A percentile compares a stretch with the other conserved stretches of the same genome.
phyloP scores from a whole-genome alignment of 2,329 filamentous ascomycete genomes.

The Hypoxylon sp. region DNA sequence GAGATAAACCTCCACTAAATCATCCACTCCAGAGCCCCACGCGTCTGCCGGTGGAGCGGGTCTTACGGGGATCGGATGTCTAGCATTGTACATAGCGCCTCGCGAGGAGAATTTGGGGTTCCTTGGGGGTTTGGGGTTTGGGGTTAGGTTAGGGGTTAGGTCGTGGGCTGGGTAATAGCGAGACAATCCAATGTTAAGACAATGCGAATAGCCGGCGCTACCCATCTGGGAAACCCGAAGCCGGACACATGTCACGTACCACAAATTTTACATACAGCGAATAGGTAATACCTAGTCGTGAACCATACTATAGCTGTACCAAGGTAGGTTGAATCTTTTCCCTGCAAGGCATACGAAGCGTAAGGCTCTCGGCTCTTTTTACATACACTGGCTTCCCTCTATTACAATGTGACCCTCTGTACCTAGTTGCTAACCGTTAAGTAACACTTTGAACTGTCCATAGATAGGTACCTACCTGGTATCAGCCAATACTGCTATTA shows the following conservation, averaged over 20 bases:
- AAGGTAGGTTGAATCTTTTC: neutral
- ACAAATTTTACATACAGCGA: constrained; percentile 5
- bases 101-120: constrained; percentile 3
- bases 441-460: neutral
- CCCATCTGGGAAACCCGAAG: constrained; percentile 36
- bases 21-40: constrained; percentile 30
- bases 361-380: neutral
- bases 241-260: constrained; percentile 6
- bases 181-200: neutral
- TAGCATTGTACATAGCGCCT: neutral
- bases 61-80: neutral
- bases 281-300: neutral
- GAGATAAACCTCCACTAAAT: constrained; percentile 42
- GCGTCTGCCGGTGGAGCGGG: constrained; percentile 23
- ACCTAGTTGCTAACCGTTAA: neutral
- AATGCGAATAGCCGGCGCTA: constrained; percentile 18
- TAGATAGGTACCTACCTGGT: too few species aligned
- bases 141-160: neutral
- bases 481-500: neutral
- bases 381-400: neutral
- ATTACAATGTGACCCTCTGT: neutral
- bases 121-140: neutral
- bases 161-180: too few species aligned
- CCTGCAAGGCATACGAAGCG: neutral
- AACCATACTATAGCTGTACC: neutral